Evolutionary conservation across 805 yeast genomes (phyloP).

Genomic region (Saturnispora kantuleensis): DNA sequence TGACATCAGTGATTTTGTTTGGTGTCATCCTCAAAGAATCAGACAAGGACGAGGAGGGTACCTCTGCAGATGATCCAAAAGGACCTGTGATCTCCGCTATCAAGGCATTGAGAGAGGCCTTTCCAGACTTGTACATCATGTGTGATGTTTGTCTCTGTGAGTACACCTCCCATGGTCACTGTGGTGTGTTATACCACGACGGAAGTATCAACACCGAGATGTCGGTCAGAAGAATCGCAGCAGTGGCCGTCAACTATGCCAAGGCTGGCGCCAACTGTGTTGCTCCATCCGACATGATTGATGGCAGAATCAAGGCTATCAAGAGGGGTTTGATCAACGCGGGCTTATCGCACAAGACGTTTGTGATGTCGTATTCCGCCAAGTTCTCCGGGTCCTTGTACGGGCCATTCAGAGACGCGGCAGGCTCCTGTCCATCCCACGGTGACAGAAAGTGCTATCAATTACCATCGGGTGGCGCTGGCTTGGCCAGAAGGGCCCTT

Average conservation of each 20-base stretch:
- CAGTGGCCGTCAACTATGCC: slow-evolving; percentile 92
- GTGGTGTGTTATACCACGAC: slow-evolving; percentile 83
- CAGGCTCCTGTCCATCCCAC: slow-evolving; percentile 77
- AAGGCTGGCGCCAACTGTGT: slow-evolving; percentile 92
- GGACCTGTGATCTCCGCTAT: slow-evolving; percentile 89
- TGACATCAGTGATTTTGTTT: slow-evolving; percentile 77
- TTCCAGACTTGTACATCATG: slow-evolving; percentile 79
- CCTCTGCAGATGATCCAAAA: slow-evolving; percentile 90
- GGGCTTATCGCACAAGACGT: slow-evolving; percentile 74
- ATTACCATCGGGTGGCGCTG: slow-evolving; percentile 86
- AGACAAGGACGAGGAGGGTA: slow-evolving; percentile 70
- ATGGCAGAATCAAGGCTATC: slow-evolving; percentile 85
- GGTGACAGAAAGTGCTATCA: slow-evolving; percentile 94
- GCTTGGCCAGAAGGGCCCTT: slow-evolving; percentile 88
- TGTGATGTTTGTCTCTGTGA: slow-evolving; percentile 97
- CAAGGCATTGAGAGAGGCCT: slow-evolving; percentile 48
- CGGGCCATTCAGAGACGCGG: slow-evolving; percentile 98
- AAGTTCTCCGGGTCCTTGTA: slow-evolving; percentile 85
- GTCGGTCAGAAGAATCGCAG: slow-evolving; percentile 77
- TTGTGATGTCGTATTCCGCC: slow-evolving; percentile 90
- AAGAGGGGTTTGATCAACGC: slow-evolving; percentile 75
- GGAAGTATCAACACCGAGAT: slow-evolving; percentile 70
- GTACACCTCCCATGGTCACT: slow-evolving; percentile 96
- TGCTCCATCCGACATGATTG: slow-evolving; percentile 97
- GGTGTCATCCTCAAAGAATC: slow-evolving; percentile 80